phyloP scores from a whole-genome alignment of 2,329 filamentous ascomycete genomes.

The Fonsecaea pedrosoi region DNA sequence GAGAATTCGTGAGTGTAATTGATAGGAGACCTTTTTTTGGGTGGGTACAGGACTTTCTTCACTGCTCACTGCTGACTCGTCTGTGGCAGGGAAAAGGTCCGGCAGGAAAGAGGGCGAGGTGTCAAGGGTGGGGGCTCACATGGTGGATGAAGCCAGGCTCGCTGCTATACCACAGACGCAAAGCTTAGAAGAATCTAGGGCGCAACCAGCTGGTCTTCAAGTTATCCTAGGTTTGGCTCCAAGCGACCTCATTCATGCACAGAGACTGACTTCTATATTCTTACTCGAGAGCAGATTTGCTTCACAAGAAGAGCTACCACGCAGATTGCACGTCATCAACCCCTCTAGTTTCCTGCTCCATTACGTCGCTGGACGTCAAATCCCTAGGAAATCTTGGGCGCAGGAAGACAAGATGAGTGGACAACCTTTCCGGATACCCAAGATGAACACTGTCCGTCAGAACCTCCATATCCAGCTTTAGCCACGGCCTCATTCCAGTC shows the following conservation, averaged over 20 bases:
- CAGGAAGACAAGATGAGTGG: neutral
- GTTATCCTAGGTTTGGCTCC: neutral
- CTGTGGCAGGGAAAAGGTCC: neutral
- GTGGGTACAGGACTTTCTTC: neutral
- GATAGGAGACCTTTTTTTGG: neutral
- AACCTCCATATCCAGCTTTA: constrained; percentile 14
- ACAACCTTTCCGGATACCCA: neutral
- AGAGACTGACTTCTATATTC: neutral
- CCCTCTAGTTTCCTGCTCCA: no score
- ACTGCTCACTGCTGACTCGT: neutral
- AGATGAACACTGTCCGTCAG: constrained; percentile 11
- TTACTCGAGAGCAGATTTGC: neutral
- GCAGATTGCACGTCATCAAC: neutral
- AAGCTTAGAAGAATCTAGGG: neutral
- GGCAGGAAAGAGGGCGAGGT: neutral
- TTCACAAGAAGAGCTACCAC: neutral
- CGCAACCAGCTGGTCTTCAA: neutral
- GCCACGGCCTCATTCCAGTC: constrained; percentile 16
- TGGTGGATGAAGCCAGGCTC: neutral
- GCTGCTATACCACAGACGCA: neutral
- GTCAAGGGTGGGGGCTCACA: neutral
- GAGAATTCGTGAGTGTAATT: neutral
- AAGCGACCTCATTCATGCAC: neutral
- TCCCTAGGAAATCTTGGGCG: neutral
- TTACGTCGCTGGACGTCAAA: neutral